Evolutionary conservation across 2,329 filamentous ascomycete genomes (phyloP).

Genomic region (Cytospora paraplurivora): DNA sequence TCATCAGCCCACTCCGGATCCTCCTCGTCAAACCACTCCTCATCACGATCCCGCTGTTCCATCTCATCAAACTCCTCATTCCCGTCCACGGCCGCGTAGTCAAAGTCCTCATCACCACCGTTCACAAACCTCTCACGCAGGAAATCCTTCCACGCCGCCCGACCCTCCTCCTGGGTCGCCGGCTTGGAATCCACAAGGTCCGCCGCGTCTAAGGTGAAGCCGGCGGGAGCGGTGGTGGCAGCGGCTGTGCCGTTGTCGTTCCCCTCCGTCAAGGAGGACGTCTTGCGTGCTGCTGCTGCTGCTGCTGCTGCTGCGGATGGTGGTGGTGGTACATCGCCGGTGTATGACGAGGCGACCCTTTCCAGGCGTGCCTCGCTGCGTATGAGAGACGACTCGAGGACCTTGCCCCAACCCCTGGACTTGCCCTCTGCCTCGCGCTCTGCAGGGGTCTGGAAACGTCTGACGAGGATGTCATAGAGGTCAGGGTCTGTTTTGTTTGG

Average conservation of each 20-base stretch:
- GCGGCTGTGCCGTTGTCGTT: neutral
- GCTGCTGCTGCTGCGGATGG: too few species aligned
- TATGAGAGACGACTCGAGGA: constrained; percentile 75
- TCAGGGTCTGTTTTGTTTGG: constrained; percentile 61
- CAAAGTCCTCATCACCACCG: constrained; percentile 77
- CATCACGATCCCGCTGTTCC: constrained; percentile 64
- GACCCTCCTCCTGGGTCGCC: constrained; percentile 66
- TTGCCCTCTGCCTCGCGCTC: constrained; percentile 76
- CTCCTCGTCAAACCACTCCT: constrained; percentile 80
- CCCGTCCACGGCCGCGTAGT: constrained; percentile 70
- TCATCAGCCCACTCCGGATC: constrained; percentile 66
- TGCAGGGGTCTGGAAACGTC: constrained; percentile 70
- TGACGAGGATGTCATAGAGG: constrained; percentile 78
- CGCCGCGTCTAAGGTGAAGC: constrained; percentile 49
- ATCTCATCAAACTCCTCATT: constrained; percentile 71
- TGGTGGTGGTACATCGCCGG: constrained; percentile 39
- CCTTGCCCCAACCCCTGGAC: constrained; percentile 74
- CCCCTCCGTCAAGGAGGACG: neutral
- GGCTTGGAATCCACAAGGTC: constrained; percentile 49
- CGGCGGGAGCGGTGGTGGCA: constrained; percentile 10
- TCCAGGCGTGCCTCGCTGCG: constrained; percentile 76
- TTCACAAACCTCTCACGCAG: constrained; percentile 74
- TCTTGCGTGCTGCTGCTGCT: neutral
- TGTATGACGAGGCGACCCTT: constrained; percentile 44
- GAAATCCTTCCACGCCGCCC: constrained; percentile 69